Base-by-base conservation (phyloP, 306 rosid species). In the Crotalaria pallida region DNA sequence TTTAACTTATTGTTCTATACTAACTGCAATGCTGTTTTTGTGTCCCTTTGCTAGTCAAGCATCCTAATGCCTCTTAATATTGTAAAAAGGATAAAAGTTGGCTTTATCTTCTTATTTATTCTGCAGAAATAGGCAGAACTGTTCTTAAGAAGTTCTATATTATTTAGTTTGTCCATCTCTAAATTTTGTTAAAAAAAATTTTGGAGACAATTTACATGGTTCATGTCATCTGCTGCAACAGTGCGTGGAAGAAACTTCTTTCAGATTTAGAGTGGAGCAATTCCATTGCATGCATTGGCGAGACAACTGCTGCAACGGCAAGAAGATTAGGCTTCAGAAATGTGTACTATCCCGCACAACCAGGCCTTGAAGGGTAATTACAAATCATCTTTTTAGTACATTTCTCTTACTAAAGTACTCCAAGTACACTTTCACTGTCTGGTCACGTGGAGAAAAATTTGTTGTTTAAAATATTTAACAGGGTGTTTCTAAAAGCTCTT, bases 321-420 rank as follows among this genome's bases (percentile, higher is more conserved):
- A 71, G 84, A 77, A 84, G 84, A 58, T 78, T 88, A 73, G 99
- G 97, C 70, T 82, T 95, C 82, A 68, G 55, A 82, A 84, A 95
- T 77, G 92, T 95, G 47, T 87, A 86, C 84, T 76, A 79, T 78
- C 96, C 99, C 33, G 31, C 77, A 44, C 84, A 87, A 58, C 97
- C 97, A 5, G 97, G 99, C 70, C 82, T 95, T 71, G 97, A 95
- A 78, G 97, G 99, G 99, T 91, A 89, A 84, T 74, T 19, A 65
- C 31, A 66, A 72, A 23, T 52, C 52, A 12, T 1, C 75, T 21
- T 50, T 55, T 27, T 10, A 67, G 29, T 43, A 18, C 38, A 22
- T 60, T 57, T 61, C 52, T 38, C 53, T 43, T 72, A 58, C n/a
- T 27, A 19, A 51, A 33, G 17, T 45, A 64, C 64, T 53, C 68